Evolutionary conservation across 129 eudicot genomes (phyloP).

Genomic region (Logfia minima): DNA sequence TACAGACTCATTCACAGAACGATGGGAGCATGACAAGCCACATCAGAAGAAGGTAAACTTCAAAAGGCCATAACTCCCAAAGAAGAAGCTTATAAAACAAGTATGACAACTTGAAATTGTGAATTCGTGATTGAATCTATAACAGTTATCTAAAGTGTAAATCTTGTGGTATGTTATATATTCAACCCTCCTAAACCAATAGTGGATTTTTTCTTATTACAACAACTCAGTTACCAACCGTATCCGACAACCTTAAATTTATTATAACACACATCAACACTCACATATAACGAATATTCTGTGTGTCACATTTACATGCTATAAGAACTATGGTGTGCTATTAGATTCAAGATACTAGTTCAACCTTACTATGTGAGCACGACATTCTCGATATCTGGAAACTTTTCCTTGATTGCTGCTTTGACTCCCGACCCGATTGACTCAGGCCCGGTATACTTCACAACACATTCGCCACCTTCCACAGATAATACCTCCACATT

Average conservation of each 20-base stretch:
- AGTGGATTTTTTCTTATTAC: background rate
- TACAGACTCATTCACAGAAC: no score
- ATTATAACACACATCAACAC: background rate
- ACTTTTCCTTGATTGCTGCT: conserved; percentile 96
- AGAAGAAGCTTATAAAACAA: background rate
- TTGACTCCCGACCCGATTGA: conserved; percentile 86
- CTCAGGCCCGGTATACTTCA: conserved; percentile 75
- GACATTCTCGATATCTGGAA: conserved; percentile 76
- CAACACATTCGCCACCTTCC: conserved; percentile 65
- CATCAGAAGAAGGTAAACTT: no score
- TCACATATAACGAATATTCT: no score
- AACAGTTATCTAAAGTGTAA: background rate
- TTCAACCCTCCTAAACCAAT: background rate
- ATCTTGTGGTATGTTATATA: background rate
- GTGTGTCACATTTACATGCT: background rate
- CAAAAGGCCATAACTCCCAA: no score
- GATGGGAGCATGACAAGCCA: no score
- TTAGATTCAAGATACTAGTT: conserved; percentile 16
- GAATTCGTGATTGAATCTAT: background rate
- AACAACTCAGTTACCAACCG: background rate
- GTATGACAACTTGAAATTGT: background rate
- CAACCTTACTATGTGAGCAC: conserved; percentile 51
- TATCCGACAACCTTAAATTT: background rate
- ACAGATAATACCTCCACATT: conserved; percentile 70
- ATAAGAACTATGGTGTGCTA: background rate